Evolutionary conservation across 2,329 filamentous ascomycete species (phyloP).

Genomic region (Alternaria postmessia): DNA sequence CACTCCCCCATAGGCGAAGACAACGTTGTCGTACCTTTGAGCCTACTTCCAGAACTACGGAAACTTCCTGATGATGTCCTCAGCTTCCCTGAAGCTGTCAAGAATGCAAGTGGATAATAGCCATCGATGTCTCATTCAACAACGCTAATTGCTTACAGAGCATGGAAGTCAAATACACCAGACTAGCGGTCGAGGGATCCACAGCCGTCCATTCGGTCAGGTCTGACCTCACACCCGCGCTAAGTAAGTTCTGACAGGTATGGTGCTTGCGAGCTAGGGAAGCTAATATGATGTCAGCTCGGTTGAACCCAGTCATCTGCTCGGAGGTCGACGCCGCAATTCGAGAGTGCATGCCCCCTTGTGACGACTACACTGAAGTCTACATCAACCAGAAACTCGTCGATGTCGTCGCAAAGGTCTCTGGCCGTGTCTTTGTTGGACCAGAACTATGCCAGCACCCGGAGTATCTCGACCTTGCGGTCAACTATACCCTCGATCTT

Average conservation of each 20-base stretch:
- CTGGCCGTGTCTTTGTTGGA: slow-evolving; percentile 47
- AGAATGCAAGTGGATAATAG: slow-evolving; percentile 25
- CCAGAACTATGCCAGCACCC: slow-evolving; percentile 39
- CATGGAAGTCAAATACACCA: slow-evolving; percentile 46
- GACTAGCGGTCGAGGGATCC: slow-evolving; percentile 26
- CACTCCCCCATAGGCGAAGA: slow-evolving; percentile 28
- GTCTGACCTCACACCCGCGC: slow-evolving; percentile 45
- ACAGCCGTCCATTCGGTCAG: slow-evolving; percentile 36
- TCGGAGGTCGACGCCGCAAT: slow-evolving; percentile 42
- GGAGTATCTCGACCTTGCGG: slow-evolving; percentile 39
- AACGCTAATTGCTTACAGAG: slow-evolving; percentile 26
- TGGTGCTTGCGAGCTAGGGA: not conserved
- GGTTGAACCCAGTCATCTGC: slow-evolving; percentile 40
- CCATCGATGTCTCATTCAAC: not conserved
- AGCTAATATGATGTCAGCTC: slow-evolving; percentile 31
- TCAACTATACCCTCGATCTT: slow-evolving; percentile 45
- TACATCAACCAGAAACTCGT: slow-evolving; percentile 39
- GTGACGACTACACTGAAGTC: slow-evolving; percentile 45
- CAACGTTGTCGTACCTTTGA: slow-evolving; percentile 38
- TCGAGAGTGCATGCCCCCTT: slow-evolving; percentile 36
- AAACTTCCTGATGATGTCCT: slow-evolving; percentile 45
- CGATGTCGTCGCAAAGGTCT: slow-evolving; percentile 45
- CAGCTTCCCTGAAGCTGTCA: slow-evolving; percentile 39
- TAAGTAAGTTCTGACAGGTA: slow-evolving; percentile 31
- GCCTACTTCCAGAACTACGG: slow-evolving; percentile 43